phyloP scores from a whole-genome alignment of 2,329 filamentous ascomycete species.

The Aureobasidium sp. region DNA sequence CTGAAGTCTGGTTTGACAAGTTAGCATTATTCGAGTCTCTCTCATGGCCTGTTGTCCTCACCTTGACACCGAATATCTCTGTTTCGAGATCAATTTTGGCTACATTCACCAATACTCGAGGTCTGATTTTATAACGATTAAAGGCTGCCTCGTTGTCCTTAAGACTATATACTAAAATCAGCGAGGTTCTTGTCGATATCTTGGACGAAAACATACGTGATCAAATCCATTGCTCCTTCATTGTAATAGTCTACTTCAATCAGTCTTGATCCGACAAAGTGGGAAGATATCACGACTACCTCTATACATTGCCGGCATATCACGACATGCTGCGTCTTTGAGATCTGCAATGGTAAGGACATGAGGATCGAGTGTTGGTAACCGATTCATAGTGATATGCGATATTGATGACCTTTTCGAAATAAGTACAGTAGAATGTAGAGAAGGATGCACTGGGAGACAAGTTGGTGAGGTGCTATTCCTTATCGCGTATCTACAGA shows the following conservation, averaged over 20 bases:
- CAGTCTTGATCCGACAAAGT: background rate
- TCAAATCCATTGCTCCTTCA: constrained; percentile 24
- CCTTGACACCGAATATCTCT: constrained; percentile 43
- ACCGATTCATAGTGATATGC: constrained; percentile 3
- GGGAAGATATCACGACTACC: background rate
- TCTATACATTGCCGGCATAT: constrained; percentile 18
- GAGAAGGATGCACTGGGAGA: background rate
- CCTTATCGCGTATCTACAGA: background rate
- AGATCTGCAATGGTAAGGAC: constrained; percentile 15
- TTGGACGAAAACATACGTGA: constrained; percentile 13
- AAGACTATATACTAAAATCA: constrained; percentile 1
- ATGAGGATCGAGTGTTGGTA: constrained; percentile 17
- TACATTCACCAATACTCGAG: constrained; percentile 33
- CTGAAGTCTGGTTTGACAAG: background rate
- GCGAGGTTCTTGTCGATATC: background rate
- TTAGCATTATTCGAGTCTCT: constrained; percentile 25
- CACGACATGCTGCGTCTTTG: constrained; percentile 12
- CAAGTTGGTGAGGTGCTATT: background rate
- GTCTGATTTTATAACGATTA: constrained; percentile 38
- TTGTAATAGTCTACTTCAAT: constrained; percentile 25
- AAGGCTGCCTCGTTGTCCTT: constrained; percentile 51
- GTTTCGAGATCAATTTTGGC: constrained; percentile 37
- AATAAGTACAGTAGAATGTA: too few species aligned
- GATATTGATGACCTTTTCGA: background rate
- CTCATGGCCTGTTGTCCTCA: background rate